Conservation (phyloP, 495 filamentous ascomycete species). For the Daldinia vernicosa region DNA sequence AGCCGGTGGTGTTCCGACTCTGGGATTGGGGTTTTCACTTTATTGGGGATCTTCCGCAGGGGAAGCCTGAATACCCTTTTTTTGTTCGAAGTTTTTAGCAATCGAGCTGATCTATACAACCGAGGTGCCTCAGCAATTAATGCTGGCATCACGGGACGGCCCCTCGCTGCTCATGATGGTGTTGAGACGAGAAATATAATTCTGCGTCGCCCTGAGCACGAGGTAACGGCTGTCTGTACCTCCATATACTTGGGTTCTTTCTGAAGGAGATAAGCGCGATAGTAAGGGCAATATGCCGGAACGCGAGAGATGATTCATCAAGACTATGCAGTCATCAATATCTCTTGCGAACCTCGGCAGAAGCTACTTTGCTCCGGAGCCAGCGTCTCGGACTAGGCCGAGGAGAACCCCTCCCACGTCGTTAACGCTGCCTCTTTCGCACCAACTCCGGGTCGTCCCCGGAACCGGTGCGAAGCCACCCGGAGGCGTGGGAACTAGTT, state of each 20-base stretch:
- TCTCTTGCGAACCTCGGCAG: slow-evolving; percentile 44
- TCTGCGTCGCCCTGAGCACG: background rate
- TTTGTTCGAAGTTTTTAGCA: slow-evolving; percentile 36
- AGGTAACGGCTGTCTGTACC: slow-evolving; percentile 25
- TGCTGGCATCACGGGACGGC: slow-evolving; percentile 27
- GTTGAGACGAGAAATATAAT: background rate
- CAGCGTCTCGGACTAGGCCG: slow-evolving; percentile 64
- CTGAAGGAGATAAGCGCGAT: slow-evolving; percentile 67
- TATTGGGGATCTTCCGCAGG: slow-evolving; percentile 17
- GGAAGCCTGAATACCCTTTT: slow-evolving; percentile 27
- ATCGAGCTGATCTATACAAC: slow-evolving; percentile 37
- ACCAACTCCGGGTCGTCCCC: background rate
- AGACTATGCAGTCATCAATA: slow-evolving; percentile 2
- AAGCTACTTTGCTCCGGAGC: slow-evolving; percentile 63
- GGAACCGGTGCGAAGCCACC: slow-evolving; percentile 35
- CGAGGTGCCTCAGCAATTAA: slow-evolving; percentile 27
- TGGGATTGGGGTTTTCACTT: slow-evolving; percentile 25
- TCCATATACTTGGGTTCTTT: slow-evolving; percentile 54
- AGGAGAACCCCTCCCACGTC: slow-evolving; percentile 51
- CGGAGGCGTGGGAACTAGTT: slow-evolving; percentile 44
- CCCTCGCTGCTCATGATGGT: background rate
- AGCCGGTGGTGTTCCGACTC: slow-evolving; percentile 6
- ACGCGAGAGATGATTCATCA: slow-evolving; percentile 6
- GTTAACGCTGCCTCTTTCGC: slow-evolving; percentile 40
- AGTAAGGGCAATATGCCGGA: slow-evolving; percentile 59